A percentile compares a stretch with the other conserved stretches of the same genome.
These are phyloP conservation scores for Lycium barbarum DNA, from an alignment of 257 asterid species.

Conservation along the genomic window DNA sequence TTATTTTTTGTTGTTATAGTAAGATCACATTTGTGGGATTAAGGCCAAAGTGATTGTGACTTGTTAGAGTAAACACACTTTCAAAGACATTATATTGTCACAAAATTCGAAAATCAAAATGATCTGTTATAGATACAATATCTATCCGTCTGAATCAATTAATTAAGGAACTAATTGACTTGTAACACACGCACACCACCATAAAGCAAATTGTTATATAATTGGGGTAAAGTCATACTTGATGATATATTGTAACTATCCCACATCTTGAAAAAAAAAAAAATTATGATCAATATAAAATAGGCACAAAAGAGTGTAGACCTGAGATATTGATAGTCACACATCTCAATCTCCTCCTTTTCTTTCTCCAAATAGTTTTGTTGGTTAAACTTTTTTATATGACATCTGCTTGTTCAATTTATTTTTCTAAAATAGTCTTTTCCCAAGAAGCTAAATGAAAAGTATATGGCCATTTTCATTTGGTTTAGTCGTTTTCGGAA, in stretches of 20 bases:
- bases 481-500: too few species aligned
- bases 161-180: not conserved
- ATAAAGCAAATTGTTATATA: not conserved
- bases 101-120: not conserved
- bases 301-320: not conserved
- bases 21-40: too few species aligned
- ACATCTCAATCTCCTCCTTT: not conserved
- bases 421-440: too few species aligned
- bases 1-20: too few species aligned
- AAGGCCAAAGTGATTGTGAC: not conserved
- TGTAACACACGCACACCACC: not conserved
- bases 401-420: not conserved
- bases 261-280: not conserved
- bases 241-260: not conserved
- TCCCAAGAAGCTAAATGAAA: too few species aligned
- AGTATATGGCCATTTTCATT: too few species aligned
- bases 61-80: not conserved
- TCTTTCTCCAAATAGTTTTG: too few species aligned
- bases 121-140: not conserved
- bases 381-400: not conserved
- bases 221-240: not conserved
- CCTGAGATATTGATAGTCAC: not conserved
- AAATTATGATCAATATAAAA: not conserved
- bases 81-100: not conserved
- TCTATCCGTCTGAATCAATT: not conserved